These are phyloP conservation scores for Starmerella tilneyi DNA, from an alignment of 805 yeast species.

Conservation along the genomic window DNA sequence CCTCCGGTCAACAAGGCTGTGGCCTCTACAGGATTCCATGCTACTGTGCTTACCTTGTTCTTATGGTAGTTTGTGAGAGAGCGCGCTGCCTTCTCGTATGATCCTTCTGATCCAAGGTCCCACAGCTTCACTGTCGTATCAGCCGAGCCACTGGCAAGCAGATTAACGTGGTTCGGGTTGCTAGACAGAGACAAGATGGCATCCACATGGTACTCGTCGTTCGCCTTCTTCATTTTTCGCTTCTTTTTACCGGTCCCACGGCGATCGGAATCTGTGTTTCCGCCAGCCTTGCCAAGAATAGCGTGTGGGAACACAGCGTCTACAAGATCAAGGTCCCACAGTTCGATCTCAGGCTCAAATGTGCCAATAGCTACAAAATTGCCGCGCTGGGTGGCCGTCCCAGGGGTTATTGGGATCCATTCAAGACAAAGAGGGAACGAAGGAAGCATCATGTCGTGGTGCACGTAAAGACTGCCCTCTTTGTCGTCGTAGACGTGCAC, in stretches of 20 bases:
- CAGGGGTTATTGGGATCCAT: slow-evolving; percentile 60
- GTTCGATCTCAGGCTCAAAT: slow-evolving; percentile 92
- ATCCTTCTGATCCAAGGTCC: slow-evolving; percentile 62
- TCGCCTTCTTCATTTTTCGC: slow-evolving; percentile 43
- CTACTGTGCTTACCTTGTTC: slow-evolving; percentile 75
- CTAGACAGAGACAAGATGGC: slow-evolving; percentile 83
- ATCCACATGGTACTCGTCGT: slow-evolving; percentile 79
- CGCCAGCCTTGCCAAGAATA: slow-evolving; percentile 55
- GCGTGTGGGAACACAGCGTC: slow-evolving; percentile 93
- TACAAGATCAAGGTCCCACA: slow-evolving; percentile 88
- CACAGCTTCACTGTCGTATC: slow-evolving; percentile 90
- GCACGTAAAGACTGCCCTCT: slow-evolving; percentile 75
- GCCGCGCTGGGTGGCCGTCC: slow-evolving; percentile 43
- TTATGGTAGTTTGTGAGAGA: slow-evolving; percentile 60
- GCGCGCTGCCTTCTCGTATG: slow-evolving; percentile 50
- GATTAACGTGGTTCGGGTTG: slow-evolving; percentile 68
- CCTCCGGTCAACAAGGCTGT: slow-evolving; percentile 76
- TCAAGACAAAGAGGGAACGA: slow-evolving; percentile 94
- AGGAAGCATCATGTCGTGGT: slow-evolving; percentile 94
- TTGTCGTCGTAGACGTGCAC: slow-evolving; percentile 91
- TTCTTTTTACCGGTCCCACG: slow-evolving; percentile 34
- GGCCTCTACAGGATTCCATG: slow-evolving; percentile 59
- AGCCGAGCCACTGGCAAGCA: slow-evolving; percentile 89
- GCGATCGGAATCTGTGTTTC: slow-evolving; percentile 28
- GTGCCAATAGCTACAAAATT: slow-evolving; percentile 96